Evolutionary conservation across 1,284 basidiomycete species (phyloP).

Genomic region (Veloboletus limbatus): DNA sequence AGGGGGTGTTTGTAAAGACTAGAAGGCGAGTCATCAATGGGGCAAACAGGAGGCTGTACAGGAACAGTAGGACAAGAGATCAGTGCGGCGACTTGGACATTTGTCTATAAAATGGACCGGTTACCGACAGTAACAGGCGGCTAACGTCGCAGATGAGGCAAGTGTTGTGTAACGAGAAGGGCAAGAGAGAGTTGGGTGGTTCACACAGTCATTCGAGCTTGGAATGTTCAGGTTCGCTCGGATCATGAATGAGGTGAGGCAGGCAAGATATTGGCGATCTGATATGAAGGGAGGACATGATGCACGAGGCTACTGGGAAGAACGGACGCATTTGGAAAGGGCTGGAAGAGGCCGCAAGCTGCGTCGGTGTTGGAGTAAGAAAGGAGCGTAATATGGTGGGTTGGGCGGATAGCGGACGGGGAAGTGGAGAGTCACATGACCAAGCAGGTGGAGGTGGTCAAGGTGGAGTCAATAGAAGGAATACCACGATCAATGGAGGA

Average conservation of each 20-base stretch:
- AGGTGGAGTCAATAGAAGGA: conserved; percentile 28
- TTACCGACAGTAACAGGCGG: conserved; percentile 1
- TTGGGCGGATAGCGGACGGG: not conserved
- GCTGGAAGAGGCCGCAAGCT: conserved; percentile 1
- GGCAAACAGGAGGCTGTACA: conserved; percentile 29
- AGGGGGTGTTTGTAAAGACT: conserved; percentile 24
- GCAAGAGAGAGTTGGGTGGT: conserved; percentile 4
- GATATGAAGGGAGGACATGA: conserved; percentile 32
- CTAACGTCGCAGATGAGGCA: conserved; percentile 10
- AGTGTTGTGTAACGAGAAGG: conserved; percentile 8
- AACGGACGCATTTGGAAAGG: not conserved
- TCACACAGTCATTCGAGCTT: conserved; percentile 29
- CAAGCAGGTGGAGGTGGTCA: too few relatives aligned
- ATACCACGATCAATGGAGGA: conserved; percentile 29
- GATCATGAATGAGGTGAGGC: conserved; percentile 34
- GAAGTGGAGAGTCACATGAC: too few relatives aligned
- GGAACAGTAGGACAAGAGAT: conserved; percentile 2
- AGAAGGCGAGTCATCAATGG: conserved; percentile 21
- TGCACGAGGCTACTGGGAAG: conserved; percentile 28
- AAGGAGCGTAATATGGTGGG: conserved; percentile 5
- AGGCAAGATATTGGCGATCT: conserved; percentile 29
- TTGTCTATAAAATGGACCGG: conserved; percentile 11
- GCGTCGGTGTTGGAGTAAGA: conserved; percentile 14
- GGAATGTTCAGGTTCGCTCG: conserved; percentile 14
- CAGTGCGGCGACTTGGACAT: conserved; percentile 22